Evolutionary conservation across 305 asterid species (phyloP), one percentile per base, ranked within the genome.

Genomic region (Andrographis paniculata): DNA sequence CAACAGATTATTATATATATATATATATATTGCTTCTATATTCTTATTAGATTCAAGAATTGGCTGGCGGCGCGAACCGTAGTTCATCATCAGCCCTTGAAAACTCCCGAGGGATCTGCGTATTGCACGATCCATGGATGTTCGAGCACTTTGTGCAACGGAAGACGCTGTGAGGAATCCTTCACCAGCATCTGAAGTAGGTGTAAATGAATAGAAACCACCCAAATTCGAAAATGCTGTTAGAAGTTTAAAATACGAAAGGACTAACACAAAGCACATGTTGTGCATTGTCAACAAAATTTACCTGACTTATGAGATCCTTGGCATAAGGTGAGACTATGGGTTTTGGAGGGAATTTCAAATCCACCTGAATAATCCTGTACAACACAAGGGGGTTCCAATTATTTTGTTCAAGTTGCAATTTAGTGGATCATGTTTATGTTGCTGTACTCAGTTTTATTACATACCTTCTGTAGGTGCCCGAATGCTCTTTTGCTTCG

Each of bases 351-450:
- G 99, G 99, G 70, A 91, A 91, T 45, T 84, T 87, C 13, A 91
- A 61, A 58, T 87, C 99, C 45, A 91, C 96, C 60, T 87, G 96
- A 36, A 87, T 59, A 49, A 91, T 91, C 91, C 99, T 91, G 77
- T 58, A 50, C 20, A 39, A 10, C 41, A 20, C 36, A 40, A n/a
- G 0, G 28, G n/a, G n/a, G n/a, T n/a, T n/a, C n/a, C n/a, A n/a
- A n/a, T n/a, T n/a, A n/a, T n/a, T n/a, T n/a, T n/a, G n/a, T n/a
- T n/a, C n/a, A n/a, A n/a, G n/a, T n/a, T n/a, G n/a, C n/a, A n/a
- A n/a, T n/a, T n/a, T n/a, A n/a, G n/a, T n/a, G n/a, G n/a, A n/a
- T n/a, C n/a, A n/a, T n/a, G n/a, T n/a, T n/a, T n/a, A n/a, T n/a
- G n/a, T n/a, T n/a, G n/a, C n/a, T n/a, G n/a, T n/a, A n/a, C 3